Conservation (phyloP, 352 stramenopile species). For the Phytophthora ohioensis region DNA sequence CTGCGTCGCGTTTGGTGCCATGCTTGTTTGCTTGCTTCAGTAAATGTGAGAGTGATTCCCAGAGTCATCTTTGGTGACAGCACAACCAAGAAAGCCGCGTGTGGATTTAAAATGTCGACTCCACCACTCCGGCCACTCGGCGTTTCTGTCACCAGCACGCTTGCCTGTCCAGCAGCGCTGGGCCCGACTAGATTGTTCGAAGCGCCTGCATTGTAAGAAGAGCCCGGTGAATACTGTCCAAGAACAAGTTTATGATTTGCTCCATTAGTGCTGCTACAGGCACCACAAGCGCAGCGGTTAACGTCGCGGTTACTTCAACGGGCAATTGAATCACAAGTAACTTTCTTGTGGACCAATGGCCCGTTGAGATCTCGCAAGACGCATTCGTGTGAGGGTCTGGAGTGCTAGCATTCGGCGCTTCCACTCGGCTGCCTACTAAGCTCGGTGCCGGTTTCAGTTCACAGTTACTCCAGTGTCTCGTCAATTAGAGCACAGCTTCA, state of each 20-base stretch:
- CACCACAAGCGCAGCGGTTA: too few species aligned
- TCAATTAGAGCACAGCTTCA: constrained; percentile 4
- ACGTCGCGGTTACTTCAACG: too few species aligned
- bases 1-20: constrained; percentile 16
- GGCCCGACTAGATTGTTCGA: constrained; percentile 15
- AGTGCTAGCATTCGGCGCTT: too few species aligned
- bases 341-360: too few species aligned
- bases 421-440: background rate
- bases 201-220: constrained; percentile 17
- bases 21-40: constrained; percentile 20
- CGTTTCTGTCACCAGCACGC: constrained; percentile 38
- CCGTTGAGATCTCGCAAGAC: too few species aligned
- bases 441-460: constrained; percentile 1
- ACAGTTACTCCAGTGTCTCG: constrained; percentile 10
- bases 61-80: constrained; percentile 2
- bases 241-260: background rate
- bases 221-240: background rate
- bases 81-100: constrained; percentile 21
- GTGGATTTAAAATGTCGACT: constrained; percentile 21
- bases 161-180: constrained; percentile 31
- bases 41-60: constrained; percentile 32
- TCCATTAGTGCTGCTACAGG: too few species aligned
- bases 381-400: too few species aligned
- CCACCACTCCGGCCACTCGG: constrained; percentile 21
- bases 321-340: too few species aligned